Percentiles rank a stretch among this genome's conserved stretches.
phyloP scores from a whole-genome alignment of 2,329 filamentous ascomycete genomes.

The Fusarium algeriense region DNA sequence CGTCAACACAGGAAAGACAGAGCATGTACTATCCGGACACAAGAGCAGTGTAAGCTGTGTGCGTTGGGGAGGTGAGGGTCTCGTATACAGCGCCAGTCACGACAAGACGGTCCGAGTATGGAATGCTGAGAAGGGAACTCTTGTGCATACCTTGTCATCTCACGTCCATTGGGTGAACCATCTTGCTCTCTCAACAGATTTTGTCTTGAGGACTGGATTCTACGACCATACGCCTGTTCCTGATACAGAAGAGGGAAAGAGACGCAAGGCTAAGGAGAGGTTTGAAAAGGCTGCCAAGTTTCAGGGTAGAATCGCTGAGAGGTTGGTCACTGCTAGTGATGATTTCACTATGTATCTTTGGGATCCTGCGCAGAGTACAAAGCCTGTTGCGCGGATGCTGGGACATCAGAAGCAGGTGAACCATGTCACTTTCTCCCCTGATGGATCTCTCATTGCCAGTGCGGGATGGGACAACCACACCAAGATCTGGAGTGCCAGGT shows the following conservation, averaged over 20 bases:
- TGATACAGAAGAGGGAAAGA: slow-evolving; percentile 74
- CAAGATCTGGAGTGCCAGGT: slow-evolving; percentile 87
- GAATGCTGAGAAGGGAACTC: slow-evolving; percentile 82
- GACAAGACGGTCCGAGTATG: slow-evolving; percentile 95
- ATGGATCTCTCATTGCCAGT: slow-evolving; percentile 88
- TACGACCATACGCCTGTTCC: slow-evolving; percentile 85
- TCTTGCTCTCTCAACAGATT: slow-evolving; percentile 92
- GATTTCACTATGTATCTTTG: slow-evolving; percentile 98
- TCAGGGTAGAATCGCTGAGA: slow-evolving; percentile 81
- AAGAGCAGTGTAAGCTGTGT: slow-evolving; percentile 91
- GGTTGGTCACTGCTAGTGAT: slow-evolving; percentile 89
- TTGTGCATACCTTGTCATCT: slow-evolving; percentile 81
- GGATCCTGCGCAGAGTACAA: slow-evolving; percentile 82
- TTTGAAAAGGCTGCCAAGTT: slow-evolving; percentile 88
- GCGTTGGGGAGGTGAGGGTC: slow-evolving; percentile 90
- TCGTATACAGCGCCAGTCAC: slow-evolving; percentile 86
- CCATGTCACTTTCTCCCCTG: slow-evolving; percentile 92
- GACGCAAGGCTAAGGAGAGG: slow-evolving; percentile 79
- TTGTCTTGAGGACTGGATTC: slow-evolving; percentile 85
- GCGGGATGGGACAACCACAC: slow-evolving; percentile 95
- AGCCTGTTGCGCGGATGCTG: slow-evolving; percentile 88
- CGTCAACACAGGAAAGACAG: slow-evolving; percentile 79
- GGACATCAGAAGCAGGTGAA: slow-evolving; percentile 98
- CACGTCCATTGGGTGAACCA: slow-evolving; percentile 98
- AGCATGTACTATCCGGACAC: slow-evolving; percentile 88